These are phyloP conservation scores for Saccharomycopsis microspora DNA, from an alignment of 805 yeast genomes.

Conservation along the genomic window DNA sequence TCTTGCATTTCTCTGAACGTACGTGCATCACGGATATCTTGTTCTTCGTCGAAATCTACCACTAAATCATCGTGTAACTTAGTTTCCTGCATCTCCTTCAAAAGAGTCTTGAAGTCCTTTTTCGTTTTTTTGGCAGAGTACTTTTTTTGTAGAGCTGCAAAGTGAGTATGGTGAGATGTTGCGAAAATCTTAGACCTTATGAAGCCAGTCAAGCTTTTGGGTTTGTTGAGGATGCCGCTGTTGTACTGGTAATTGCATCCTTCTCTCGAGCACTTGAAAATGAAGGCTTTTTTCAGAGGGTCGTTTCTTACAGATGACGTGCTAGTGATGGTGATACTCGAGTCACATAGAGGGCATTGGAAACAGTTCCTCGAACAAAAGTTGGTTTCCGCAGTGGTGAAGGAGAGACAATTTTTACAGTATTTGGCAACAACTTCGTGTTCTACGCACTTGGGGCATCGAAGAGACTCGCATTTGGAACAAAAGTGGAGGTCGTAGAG, in stretches of 20 bases:
- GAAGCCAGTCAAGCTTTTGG: slow-evolving; percentile 27
- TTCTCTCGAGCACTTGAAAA: slow-evolving; percentile 25
- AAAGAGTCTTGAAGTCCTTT: neutral
- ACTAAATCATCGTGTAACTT: neutral
- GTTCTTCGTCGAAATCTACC: slow-evolving; percentile 13
- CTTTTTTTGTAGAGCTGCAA: slow-evolving; percentile 16
- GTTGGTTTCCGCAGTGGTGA: slow-evolving; percentile 6
- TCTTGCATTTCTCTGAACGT: neutral
- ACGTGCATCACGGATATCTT: neutral
- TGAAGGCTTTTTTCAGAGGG: slow-evolving; percentile 26
- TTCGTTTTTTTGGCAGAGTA: neutral
- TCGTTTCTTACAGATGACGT: slow-evolving; percentile 1
- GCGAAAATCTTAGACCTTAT: slow-evolving; percentile 17
- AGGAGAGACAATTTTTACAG: slow-evolving; percentile 22
- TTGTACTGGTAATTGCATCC: slow-evolving; percentile 26
- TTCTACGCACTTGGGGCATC: slow-evolving; percentile 22
- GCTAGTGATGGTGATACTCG: slow-evolving; percentile 17
- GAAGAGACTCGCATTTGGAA: slow-evolving; percentile 19
- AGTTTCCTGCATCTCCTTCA: neutral
- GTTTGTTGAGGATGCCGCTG: slow-evolving; percentile 29
- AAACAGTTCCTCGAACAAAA: slow-evolving; percentile 25
- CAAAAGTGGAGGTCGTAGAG: slow-evolving; percentile 21
- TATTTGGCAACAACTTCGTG: slow-evolving; percentile 18
- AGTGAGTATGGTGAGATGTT: slow-evolving; percentile 4
- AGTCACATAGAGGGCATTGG: slow-evolving; percentile 24